phyloP scores from a whole-genome alignment of 176 grass and related monocot species.

The Aegilops speltoides region DNA sequence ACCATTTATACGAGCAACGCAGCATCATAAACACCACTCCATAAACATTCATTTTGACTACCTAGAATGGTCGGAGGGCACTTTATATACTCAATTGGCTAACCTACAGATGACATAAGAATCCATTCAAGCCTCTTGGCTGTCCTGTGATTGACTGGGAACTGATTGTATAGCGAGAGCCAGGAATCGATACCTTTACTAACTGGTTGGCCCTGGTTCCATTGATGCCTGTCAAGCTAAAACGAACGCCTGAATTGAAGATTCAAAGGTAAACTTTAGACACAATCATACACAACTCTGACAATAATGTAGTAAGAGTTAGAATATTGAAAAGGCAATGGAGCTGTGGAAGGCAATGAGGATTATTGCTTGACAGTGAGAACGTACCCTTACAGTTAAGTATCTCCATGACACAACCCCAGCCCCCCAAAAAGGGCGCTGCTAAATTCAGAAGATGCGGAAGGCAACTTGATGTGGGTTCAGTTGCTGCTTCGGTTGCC shows the following conservation, averaged over 20 bases:
- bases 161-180: background rate
- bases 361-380: background rate
- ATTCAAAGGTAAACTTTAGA: background rate
- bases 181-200: slow-evolving; percentile 24
- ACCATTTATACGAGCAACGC: background rate
- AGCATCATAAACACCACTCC: no score
- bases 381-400: slow-evolving; percentile 21
- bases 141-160: background rate
- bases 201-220: background rate
- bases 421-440: background rate
- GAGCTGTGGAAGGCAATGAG: background rate
- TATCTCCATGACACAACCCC: slow-evolving; percentile 27
- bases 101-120: background rate
- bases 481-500: background rate
- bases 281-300: background rate
- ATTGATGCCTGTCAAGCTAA: background rate
- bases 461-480: background rate
- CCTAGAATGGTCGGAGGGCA: background rate
- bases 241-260: slow-evolving; percentile 22
- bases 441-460: background rate
- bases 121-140: background rate
- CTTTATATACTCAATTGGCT: background rate
- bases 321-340: background rate
- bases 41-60: background rate
- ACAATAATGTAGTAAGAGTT: background rate